Conservation (phyloP, 2,329 filamentous ascomycete genomes). For the Cladosporium sp. region DNA sequence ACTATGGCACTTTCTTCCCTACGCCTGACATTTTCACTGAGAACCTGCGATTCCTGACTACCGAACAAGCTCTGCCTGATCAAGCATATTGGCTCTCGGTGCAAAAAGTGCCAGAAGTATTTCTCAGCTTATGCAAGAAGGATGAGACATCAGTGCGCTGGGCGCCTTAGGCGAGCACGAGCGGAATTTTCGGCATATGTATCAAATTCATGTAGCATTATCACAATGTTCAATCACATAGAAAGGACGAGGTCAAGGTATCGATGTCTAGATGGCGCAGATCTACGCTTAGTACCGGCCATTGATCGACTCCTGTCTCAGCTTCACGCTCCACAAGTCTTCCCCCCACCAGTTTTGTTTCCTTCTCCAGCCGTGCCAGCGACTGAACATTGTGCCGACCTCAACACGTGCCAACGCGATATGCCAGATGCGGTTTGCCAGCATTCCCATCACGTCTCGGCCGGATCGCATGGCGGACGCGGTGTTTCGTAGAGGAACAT, state of each 20-base stretch:
- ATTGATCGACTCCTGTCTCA: slow-evolving; percentile 7
- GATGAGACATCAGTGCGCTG: background rate
- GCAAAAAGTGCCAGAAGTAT: background rate
- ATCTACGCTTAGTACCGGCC: background rate
- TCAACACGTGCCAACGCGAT: background rate
- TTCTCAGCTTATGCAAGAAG: background rate
- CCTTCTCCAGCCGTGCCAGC: background rate
- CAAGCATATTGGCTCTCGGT: background rate
- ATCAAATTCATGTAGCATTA: slow-evolving; percentile 8
- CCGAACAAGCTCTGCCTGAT: slow-evolving; percentile 69
- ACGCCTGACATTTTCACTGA: slow-evolving; percentile 64
- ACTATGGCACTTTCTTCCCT: slow-evolving; percentile 78
- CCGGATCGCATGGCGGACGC: background rate
- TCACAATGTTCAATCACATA: background rate
- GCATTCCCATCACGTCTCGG: background rate
- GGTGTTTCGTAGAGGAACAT: background rate
- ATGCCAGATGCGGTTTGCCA: background rate
- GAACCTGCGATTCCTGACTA: slow-evolving; percentile 77
- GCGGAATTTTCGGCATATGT: background rate
- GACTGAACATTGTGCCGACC: background rate
- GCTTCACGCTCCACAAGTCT: background rate
- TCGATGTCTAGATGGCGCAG: slow-evolving; percentile 12
- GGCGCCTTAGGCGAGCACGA: background rate
- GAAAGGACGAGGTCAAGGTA: background rate
- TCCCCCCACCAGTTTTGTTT: background rate